Conservation (phyloP, 2,329 filamentous ascomycete genomes). For the Paecilomyces niveus region DNA sequence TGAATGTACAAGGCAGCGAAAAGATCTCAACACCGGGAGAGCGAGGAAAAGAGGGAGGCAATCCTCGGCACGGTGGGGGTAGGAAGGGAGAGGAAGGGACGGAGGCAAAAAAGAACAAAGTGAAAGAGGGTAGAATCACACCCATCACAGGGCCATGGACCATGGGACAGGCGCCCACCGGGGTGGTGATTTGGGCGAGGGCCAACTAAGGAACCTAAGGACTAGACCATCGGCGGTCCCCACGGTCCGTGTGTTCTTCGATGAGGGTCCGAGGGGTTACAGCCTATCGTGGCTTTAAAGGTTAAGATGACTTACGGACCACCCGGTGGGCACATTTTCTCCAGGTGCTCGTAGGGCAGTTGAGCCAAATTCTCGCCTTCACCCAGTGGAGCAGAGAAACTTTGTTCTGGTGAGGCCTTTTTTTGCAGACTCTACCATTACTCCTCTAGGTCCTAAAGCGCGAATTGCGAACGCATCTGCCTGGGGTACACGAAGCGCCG, state of each 20-base stretch:
- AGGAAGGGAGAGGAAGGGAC: slow-evolving; percentile 5
- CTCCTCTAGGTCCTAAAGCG: neutral
- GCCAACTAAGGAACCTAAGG: neutral
- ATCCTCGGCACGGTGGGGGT: slow-evolving; percentile 3
- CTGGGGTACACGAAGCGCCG: too few relatives aligned
- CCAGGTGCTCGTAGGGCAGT: neutral
- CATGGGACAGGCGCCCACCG: neutral
- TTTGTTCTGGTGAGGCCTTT: neutral
- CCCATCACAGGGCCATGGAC: slow-evolving; percentile 1
- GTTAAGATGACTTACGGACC: too few relatives aligned
- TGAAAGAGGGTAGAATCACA: slow-evolving; percentile 3
- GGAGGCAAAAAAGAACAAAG: slow-evolving; percentile 9
- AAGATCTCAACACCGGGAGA: neutral
- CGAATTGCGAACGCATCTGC: too few relatives aligned
- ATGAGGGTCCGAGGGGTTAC: neutral
- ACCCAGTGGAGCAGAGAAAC: neutral
- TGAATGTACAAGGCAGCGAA: neutral
- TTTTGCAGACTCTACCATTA: neutral
- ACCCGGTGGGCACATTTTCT: neutral
- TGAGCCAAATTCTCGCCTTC: neutral
- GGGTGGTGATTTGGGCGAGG: neutral
- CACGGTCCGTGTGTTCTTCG: neutral
- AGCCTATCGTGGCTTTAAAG: too few relatives aligned
- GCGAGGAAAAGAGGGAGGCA: slow-evolving; percentile 8
- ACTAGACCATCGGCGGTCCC: neutral